These are phyloP conservation scores for Plantago lanceolata DNA, from an alignment of 305 asterid genomes.

Conservation along the genomic window DNA sequence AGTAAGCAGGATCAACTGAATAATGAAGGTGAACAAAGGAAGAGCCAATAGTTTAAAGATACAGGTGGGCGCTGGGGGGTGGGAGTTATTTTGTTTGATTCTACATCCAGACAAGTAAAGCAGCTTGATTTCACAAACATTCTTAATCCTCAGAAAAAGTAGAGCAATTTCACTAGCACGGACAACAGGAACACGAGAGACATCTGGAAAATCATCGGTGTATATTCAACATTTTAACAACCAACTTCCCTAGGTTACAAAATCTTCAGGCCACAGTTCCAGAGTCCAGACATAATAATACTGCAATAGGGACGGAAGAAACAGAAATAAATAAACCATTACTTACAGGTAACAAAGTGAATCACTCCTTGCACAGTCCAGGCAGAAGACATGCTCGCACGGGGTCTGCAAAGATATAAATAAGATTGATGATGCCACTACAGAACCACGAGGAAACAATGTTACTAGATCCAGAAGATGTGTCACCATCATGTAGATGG, in stretches of 20 bases:
- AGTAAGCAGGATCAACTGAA: too few species aligned
- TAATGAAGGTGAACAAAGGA: slow-evolving; percentile 5
- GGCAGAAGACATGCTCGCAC: slow-evolving; percentile 87
- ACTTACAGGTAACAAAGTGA: slow-evolving; percentile 91
- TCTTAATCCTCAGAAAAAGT: slow-evolving; percentile 1
- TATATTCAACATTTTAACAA: not conserved
- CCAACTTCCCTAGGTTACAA: not conserved
- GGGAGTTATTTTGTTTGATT: too few species aligned
- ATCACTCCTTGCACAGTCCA: slow-evolving; percentile 92
- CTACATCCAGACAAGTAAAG: too few species aligned
- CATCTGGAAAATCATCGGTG: not conserved
- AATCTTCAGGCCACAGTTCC: not conserved
- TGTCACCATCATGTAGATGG: slow-evolving; percentile 3
- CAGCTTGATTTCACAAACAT: not conserved
- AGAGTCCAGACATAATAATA: slow-evolving; percentile 1
- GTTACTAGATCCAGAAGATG: slow-evolving; percentile 7
- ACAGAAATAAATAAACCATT: slow-evolving; percentile 17
- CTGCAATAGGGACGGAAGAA: slow-evolving; percentile 5
- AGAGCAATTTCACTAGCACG: slow-evolving; percentile 12
- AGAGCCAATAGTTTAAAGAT: too few species aligned
- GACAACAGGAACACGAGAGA: not conserved
- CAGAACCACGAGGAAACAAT: slow-evolving; percentile 7
- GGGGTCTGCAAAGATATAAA: slow-evolving; percentile 78
- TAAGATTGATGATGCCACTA: slow-evolving; percentile 20
- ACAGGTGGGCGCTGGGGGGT: too few species aligned